Percentiles rank a stretch among this genome's conserved stretches.
Evolutionary conservation across 495 filamentous ascomycete genomes (phyloP).

Genomic region (Echria macrotheca): DNA sequence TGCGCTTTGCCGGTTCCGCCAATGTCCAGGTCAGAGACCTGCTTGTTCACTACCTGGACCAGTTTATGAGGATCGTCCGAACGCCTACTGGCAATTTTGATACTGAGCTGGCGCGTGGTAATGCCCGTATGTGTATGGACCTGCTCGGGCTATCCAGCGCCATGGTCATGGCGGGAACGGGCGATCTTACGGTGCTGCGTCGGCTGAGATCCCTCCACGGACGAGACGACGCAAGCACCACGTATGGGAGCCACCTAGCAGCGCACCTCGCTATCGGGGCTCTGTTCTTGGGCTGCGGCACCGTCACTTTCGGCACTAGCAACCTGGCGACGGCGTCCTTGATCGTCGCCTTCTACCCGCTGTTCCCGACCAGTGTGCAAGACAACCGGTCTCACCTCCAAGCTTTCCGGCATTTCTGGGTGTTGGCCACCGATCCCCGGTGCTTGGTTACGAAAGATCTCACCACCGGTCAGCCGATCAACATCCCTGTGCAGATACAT

Average conservation of each 20-base stretch:
- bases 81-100: conserved; percentile 70
- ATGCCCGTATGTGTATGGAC: conserved; percentile 85
- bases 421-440: conserved; percentile 82
- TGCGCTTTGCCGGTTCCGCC: conserved; percentile 84
- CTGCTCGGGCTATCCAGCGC: conserved; percentile 73
- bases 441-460: conserved; percentile 84
- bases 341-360: conserved; percentile 87
- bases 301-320: conserved; percentile 84
- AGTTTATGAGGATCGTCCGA: conserved; percentile 74
- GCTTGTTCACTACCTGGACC: conserved; percentile 76
- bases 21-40: conserved; percentile 67
- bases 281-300: conserved; percentile 87
- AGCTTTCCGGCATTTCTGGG: conserved; percentile 97
- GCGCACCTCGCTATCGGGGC: conserved; percentile 86
- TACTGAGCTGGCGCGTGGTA: conserved; percentile 69
- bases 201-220: conserved; percentile 83
- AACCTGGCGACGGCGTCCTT: conserved; percentile 80
- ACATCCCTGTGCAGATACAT: conserved; percentile 56
- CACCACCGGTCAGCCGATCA: conserved; percentile 70
- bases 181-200: conserved; percentile 85
- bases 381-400: conserved; percentile 94
- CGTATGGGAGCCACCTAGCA: conserved; percentile 91
- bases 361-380: conserved; percentile 80
- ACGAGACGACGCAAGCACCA: conserved; percentile 73
- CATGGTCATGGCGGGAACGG: conserved; percentile 91